phyloP scores from a whole-genome alignment of 371 early-diverging fungal species.

The Rhizopus stolonifer region DNA sequence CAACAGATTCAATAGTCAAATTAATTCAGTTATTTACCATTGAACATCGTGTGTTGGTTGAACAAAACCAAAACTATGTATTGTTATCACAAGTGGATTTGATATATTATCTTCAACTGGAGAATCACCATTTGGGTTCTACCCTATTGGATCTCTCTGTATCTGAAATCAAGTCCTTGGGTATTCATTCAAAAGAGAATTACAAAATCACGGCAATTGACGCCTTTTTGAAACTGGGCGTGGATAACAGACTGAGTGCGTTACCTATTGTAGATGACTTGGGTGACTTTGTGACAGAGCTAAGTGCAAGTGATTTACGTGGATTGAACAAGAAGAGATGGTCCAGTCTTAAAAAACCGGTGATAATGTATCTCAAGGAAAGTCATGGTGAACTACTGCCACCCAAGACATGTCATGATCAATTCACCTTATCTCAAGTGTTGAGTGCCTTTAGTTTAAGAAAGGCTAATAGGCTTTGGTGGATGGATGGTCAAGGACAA shows the following conservation, averaged over 20 bases:
- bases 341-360: slow-evolving; percentile 42
- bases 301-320: slow-evolving; percentile 63
- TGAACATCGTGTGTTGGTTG: slow-evolving; percentile 56
- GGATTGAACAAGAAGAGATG: slow-evolving; percentile 57
- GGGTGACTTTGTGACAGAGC: slow-evolving; percentile 47
- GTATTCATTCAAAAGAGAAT: slow-evolving; percentile 23
- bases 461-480: slow-evolving; percentile 60
- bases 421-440: slow-evolving; percentile 58
- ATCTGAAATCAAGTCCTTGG: slow-evolving; percentile 20
- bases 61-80: slow-evolving; percentile 29
- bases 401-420: slow-evolving; percentile 56
- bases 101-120: slow-evolving; percentile 51
- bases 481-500: slow-evolving; percentile 46
- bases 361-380: slow-evolving; percentile 40
- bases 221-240: slow-evolving; percentile 52
- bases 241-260: slow-evolving; percentile 39
- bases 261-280: slow-evolving; percentile 56
- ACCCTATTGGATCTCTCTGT: slow-evolving; percentile 47
- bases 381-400: slow-evolving; percentile 49
- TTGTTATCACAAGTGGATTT: slow-evolving; percentile 64
- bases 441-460: slow-evolving; percentile 55
- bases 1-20: slow-evolving; percentile 33
- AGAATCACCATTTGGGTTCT: slow-evolving; percentile 58
- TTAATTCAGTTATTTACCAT: slow-evolving; percentile 46
- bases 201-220: slow-evolving; percentile 53